Evolutionary conservation across 192 early-diverging fungal species (phyloP).

Genomic region (Rhizophagus sp.): DNA sequence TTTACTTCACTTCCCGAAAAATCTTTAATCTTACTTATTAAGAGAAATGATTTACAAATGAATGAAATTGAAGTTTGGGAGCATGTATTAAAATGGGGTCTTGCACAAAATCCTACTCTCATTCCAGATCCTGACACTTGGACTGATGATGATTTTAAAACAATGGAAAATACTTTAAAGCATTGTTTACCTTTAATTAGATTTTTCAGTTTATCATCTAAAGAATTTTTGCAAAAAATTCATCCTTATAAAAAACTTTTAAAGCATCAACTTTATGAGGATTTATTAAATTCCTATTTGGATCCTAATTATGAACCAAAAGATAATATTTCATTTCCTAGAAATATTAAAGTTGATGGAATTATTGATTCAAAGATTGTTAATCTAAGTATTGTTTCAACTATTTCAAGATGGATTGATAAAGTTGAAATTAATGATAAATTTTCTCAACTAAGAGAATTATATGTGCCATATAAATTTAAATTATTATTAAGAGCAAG

Average conservation of each 20-base stretch:
- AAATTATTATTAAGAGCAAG: too few species aligned
- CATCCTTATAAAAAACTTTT: not conserved
- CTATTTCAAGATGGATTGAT: too few species aligned
- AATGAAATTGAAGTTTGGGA: conserved; percentile 6
- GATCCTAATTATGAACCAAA: not conserved
- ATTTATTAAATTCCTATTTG: not conserved
- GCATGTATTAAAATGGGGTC: conserved; percentile 1
- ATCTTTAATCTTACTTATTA: not conserved
- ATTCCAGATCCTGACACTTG: not conserved
- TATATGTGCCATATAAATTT: too few species aligned
- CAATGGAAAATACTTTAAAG: not conserved
- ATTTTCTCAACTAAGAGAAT: too few species aligned
- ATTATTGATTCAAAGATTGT: not conserved
- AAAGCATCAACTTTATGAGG: not conserved
- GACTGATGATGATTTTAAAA: not conserved
- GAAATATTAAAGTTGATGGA: not conserved
- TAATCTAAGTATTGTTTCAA: too few species aligned
- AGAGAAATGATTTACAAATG: conserved; percentile 4
- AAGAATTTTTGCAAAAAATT: not conserved
- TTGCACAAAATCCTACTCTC: not conserved
- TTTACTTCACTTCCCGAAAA: not conserved
- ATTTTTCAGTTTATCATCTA: not conserved
- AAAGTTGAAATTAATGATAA: too few species aligned
- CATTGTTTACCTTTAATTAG: not conserved
- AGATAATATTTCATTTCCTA: not conserved